These are phyloP conservation scores for Vigna nakashimae DNA, from an alignment of 306 rosid genomes.

Conservation along the genomic window DNA sequence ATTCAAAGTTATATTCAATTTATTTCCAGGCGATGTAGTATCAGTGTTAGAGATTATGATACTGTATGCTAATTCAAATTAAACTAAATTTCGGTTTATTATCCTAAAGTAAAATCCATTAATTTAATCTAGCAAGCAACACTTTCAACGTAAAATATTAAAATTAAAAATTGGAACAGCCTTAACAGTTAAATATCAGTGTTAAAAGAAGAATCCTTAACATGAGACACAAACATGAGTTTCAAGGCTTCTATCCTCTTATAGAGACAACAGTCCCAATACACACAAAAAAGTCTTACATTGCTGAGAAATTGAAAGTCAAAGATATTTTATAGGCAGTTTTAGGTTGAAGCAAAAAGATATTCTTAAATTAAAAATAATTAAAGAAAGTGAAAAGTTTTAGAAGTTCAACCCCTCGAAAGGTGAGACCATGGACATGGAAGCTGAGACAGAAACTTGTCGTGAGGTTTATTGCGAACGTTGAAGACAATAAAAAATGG, in stretches of 20 bases:
- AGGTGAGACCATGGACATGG: conserved; percentile 36
- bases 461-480: conserved; percentile 46
- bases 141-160: too few relatives aligned
- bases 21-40: not conserved
- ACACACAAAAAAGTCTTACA: too few relatives aligned
- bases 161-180: too few relatives aligned
- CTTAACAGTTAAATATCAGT: too few relatives aligned
- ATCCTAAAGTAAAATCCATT: not conserved
- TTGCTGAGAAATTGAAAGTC: not conserved
- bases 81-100: not conserved
- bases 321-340: too few relatives aligned
- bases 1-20: conserved; percentile 44
- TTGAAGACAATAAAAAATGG: conserved; percentile 54
- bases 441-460: conserved; percentile 49
- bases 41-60: not conserved
- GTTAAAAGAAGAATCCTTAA: too few relatives aligned
- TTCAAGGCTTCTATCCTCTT: too few relatives aligned
- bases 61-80: not conserved
- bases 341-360: not conserved
- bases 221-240: too few relatives aligned
- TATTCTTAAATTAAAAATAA: not conserved
- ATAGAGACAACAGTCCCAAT: not conserved
- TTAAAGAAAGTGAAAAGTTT: not conserved
- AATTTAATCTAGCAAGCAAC: not conserved
- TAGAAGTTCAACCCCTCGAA: conserved; percentile 47